A percentile compares a stretch with the other conserved stretches of the same genome.
Conservation (phyloP, 345 rosid species). For the Lenwebbia sp. region DNA sequence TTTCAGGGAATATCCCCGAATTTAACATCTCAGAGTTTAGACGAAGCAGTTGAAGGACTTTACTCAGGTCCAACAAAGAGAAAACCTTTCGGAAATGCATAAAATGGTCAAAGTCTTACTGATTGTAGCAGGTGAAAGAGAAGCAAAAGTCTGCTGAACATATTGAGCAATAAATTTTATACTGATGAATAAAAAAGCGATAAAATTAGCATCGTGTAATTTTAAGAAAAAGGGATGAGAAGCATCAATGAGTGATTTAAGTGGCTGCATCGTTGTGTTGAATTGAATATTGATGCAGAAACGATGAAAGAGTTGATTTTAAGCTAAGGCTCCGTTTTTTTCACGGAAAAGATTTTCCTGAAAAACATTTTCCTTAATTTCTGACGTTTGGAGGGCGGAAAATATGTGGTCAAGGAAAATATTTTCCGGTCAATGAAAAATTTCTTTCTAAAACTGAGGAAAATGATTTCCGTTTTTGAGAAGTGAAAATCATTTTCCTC, state of each 20-base stretch:
- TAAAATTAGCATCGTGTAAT: neutral
- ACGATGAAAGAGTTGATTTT: neutral
- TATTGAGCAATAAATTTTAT: neutral
- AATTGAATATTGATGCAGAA: neutral
- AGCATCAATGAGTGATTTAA: neutral
- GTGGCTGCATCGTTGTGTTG: neutral
- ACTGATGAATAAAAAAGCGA: neutral
- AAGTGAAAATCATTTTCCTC: no score
- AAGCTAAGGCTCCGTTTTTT: neutral
- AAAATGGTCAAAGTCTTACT: neutral
- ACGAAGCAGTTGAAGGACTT: no score
- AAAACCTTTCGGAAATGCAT: neutral
- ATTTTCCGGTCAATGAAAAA: no score
- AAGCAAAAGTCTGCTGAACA: neutral
- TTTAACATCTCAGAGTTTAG: no score
- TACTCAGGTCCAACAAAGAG: neutral
- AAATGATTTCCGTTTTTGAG: no score
- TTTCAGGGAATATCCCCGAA: no score
- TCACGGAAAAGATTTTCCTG: no score
- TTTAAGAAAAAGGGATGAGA: neutral
- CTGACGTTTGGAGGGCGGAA: no score
- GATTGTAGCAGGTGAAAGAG: neutral
- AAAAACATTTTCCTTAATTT: no score
- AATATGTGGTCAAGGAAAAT: no score
- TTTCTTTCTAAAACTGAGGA: no score